A percentile compares a stretch with the other conserved stretches of the same genome.
Conservation (phyloP, 352 stramenopile species). For the Phytophthora vignae region DNA sequence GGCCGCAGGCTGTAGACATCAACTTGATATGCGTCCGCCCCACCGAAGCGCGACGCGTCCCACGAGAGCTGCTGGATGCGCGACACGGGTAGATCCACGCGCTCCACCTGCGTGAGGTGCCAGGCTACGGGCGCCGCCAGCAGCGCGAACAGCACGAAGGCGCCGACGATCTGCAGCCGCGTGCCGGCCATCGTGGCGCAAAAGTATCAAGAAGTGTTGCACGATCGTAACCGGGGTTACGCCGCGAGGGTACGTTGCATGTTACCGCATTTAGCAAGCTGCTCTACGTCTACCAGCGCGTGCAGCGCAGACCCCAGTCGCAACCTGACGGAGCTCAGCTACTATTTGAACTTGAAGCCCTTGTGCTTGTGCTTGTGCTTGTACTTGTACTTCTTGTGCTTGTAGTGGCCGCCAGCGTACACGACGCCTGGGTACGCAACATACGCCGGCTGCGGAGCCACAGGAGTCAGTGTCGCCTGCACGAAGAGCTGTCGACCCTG, state of each 20-base stretch:
- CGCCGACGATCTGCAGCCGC: conserved; percentile 75
- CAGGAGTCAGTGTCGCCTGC: conserved; percentile 56
- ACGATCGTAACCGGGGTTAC: conserved; percentile 6
- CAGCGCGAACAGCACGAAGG: conserved; percentile 78
- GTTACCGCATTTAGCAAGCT: not conserved
- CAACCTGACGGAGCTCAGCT: not conserved
- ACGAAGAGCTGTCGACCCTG: conserved; percentile 77
- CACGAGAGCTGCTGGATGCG: conserved; percentile 68
- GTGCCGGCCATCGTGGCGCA: conserved; percentile 66
- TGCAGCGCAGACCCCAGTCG: not conserved
- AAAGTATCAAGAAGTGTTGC: conserved; percentile 6
- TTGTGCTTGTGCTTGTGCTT: conserved; percentile 63
- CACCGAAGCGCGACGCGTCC: conserved; percentile 37
- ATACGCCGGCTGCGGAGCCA: conserved; percentile 53
- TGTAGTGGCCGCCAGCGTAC: conserved; percentile 62
- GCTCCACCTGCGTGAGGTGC: conserved; percentile 75
- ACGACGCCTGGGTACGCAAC: conserved; percentile 70
- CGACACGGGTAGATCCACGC: conserved; percentile 54
- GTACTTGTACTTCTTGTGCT: conserved; percentile 67
- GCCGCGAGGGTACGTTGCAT: not conserved
- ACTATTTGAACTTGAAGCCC: conserved; percentile 64
- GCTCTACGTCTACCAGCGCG: not conserved
- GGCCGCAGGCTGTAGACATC: conserved; percentile 32
- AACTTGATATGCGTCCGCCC: conserved; percentile 25
- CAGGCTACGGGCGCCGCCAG: conserved; percentile 68